A percentile compares a stretch with the other conserved stretches of the same genome.
Evolutionary conservation across 192 early-diverging fungal species (phyloP).

Genomic region (Coemansia sp.): DNA sequence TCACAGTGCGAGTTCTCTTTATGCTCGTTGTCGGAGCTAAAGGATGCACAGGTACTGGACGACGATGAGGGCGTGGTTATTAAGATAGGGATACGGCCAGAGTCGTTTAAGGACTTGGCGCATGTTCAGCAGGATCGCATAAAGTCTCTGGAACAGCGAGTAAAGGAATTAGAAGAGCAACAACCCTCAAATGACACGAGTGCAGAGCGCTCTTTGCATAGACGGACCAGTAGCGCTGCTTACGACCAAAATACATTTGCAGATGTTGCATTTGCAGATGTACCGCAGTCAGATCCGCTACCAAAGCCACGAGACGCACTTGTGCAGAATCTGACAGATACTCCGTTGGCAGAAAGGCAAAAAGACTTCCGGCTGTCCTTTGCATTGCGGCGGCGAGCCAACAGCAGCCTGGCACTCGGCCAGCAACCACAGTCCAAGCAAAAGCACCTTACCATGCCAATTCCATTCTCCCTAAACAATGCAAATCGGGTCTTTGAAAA

Average conservation of each 20-base stretch:
- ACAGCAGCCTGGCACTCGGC: conserved; percentile 12
- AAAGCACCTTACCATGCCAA: conserved; percentile 7
- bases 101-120: conserved; percentile 25
- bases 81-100: conserved; percentile 26
- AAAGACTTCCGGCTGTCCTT: neutral
- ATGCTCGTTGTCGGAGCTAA: conserved; percentile 28
- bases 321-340: no score
- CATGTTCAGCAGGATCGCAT: conserved; percentile 34
- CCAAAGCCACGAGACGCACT: neutral
- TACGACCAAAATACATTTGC: neutral
- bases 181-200: conserved; percentile 18
- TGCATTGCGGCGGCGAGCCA: conserved; percentile 1
- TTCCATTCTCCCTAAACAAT: conserved; percentile 25
- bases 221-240: neutral
- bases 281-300: neutral
- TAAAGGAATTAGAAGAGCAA: conserved; percentile 22
- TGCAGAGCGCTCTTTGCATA: conserved; percentile 8
- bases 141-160: conserved; percentile 18
- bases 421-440: conserved; percentile 1
- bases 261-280: no score
- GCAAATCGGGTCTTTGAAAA: conserved; percentile 9
- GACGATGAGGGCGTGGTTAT: conserved; percentile 19
- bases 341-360: neutral
- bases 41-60: conserved; percentile 4
- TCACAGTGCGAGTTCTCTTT: conserved; percentile 22